Percentiles rank a stretch among this genome's conserved stretches.
Conservation (phyloP, 2,329 filamentous ascomycete species). For the Hypoxylon sp. region DNA sequence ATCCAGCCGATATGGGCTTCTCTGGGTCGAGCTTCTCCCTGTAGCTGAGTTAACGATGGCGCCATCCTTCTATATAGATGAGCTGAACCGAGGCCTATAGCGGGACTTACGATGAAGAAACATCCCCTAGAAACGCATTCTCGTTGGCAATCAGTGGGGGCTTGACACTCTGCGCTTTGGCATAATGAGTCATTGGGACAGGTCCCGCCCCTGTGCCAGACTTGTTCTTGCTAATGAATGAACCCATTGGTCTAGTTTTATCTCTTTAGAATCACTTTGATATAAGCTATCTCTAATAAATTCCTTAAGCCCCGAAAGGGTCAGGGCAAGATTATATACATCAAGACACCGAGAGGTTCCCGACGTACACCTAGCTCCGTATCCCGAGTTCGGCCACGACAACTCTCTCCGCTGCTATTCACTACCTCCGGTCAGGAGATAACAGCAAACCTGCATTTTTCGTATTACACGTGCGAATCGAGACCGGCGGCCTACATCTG, state of each 20-base stretch:
- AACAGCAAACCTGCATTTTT: slow-evolving; percentile 30
- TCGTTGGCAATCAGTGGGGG: slow-evolving; percentile 77
- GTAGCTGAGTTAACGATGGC: slow-evolving; percentile 25
- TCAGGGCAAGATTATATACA: slow-evolving; percentile 12
- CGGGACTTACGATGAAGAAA: slow-evolving; percentile 65
- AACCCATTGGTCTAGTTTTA: slow-evolving; percentile 31
- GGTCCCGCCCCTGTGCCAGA: slow-evolving; percentile 33
- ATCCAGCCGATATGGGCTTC: slow-evolving; percentile 73
- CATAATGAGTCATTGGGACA: slow-evolving; percentile 60
- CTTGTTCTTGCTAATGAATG: slow-evolving; percentile 42
- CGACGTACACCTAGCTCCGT: slow-evolving; percentile 10
- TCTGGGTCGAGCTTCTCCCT: slow-evolving; percentile 64
- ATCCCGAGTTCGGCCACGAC: slow-evolving; percentile 44
- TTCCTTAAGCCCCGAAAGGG: neutral
- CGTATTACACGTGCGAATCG: slow-evolving; percentile 26
- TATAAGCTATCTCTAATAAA: neutral
- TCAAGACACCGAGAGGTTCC: slow-evolving; percentile 7
- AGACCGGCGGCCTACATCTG: slow-evolving; percentile 14
- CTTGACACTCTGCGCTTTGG: slow-evolving; percentile 73
- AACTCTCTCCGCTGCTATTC: slow-evolving; percentile 19
- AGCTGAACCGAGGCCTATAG: neutral
- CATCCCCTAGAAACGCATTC: slow-evolving; percentile 77
- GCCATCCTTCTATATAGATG: slow-evolving; percentile 1
- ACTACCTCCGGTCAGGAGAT: slow-evolving; percentile 46
- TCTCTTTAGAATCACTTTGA: neutral